Base-by-base conservation (phyloP, 257 asterid species). In the Agastache rugosa region DNA sequence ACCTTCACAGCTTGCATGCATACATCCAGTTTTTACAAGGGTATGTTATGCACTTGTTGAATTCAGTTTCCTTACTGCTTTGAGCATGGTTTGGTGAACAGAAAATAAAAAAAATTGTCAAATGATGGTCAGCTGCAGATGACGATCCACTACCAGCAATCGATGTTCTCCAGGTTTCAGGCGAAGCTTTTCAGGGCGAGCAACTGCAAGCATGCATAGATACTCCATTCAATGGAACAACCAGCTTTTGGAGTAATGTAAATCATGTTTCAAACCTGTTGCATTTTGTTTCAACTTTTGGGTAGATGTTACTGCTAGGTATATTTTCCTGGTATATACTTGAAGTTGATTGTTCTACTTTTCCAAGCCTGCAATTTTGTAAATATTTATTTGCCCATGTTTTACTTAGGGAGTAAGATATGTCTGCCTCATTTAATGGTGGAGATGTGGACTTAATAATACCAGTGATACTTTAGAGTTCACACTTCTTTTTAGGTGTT, bases 111-210 rank as follows among this genome's bases (percentile, higher is more conserved):
- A 80, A 65, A 81, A 29, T 48, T 65, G 6, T 51, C 69, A 75
- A 72, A 66, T 70, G 56, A 75, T 81, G 58, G 78, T 56, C 90
- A 87, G 96, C 93, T 87, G 97, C 92, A 79, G 94, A 86, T 80
- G 92, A 86, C 78, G 96, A 89, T 83, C 96, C 96, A 12, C 82
- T 88, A 71, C 99, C 99, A 64, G 97, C 93, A 80, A 90, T 95
- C 71, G 93, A 89, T 75, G 96, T 91, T 31, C 96, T 95, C n/a
- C n/a, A n/a, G 87, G 92, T 95, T 71, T 85, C 96, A 61, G 99
- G 99, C 60, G 96, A 90, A 71, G 91, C 99, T 51, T 95, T 81
- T 84, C 99, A 93, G 29, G 99, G 99, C 20, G 86, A 78, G 83
- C 89, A 85, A 80, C 97, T 95, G 75, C 93, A 84, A 85, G 98